These are phyloP conservation scores for Evansstolkia leycettana DNA, from an alignment of 495 filamentous ascomycete species.

Conservation along the genomic window DNA sequence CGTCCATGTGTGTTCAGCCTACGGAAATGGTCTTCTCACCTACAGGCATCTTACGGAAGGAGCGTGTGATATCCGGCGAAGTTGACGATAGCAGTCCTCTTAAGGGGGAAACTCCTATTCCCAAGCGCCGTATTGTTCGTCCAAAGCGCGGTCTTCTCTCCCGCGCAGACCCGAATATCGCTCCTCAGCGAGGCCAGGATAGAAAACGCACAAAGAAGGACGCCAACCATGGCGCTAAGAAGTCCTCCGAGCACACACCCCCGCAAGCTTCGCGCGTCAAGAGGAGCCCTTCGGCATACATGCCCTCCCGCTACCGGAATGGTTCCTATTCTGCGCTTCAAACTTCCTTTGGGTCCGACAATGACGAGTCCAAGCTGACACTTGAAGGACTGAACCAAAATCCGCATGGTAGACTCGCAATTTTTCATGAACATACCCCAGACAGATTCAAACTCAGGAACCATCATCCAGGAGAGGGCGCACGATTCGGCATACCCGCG, in stretches of 20 bases:
- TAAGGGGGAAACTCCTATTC: constrained; percentile 36
- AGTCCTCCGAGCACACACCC: neutral
- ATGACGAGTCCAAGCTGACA: constrained; percentile 20
- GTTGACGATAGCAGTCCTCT: constrained; percentile 39
- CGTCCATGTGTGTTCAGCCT: constrained; percentile 55
- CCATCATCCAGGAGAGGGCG: constrained; percentile 1
- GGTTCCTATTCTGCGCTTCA: neutral
- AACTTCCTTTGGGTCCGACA: constrained; percentile 9
- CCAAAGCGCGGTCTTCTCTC: constrained; percentile 14
- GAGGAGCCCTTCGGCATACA: constrained; percentile 3
- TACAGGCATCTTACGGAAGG: constrained; percentile 40
- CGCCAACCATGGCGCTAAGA: constrained; percentile 1
- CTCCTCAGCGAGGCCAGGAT: constrained; percentile 9
- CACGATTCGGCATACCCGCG: constrained; percentile 5
- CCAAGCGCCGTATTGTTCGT: constrained; percentile 17
- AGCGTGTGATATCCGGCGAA: constrained; percentile 44
- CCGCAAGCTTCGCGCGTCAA: constrained; percentile 1
- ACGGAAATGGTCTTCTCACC: constrained; percentile 56
- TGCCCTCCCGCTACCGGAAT: constrained; percentile 1
- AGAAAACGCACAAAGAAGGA: constrained; percentile 12
- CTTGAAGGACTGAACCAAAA: constrained; percentile 9
- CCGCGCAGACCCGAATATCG: constrained; percentile 21
- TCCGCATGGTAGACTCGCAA: constrained; percentile 13
- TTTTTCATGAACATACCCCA: constrained; percentile 17
- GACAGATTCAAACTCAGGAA: constrained; percentile 5